Base-by-base conservation (phyloP, 495 filamentous ascomycete species). In the Endocarpon pusillum region DNA sequence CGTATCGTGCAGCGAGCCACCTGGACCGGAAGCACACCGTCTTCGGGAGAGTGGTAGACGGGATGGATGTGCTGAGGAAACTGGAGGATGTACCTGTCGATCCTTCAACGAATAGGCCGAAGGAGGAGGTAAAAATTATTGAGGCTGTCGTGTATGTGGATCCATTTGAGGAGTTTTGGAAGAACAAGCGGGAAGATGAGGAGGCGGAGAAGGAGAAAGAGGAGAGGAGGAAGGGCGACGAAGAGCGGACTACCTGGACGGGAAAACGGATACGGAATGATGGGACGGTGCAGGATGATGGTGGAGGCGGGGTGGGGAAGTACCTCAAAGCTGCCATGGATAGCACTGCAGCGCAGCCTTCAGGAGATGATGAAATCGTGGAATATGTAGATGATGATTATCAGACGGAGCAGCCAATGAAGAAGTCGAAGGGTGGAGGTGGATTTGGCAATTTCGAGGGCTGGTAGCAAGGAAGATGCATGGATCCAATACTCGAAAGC, bases 1-100 rank as follows among this genome's bases (percentile, higher is more conserved):
- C 75, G 1, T 96, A 96, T 51, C 74, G 78, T 14, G 64, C 78
- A 1, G 67, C 74, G 1, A 71, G 72, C 47, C 89, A 97, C 57
- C 67, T 97, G 9, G 82, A 94, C 49, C 64, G 74, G 36, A 97
- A 97, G 42, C 89, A 97, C 52, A 96, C 89, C n/a, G 78, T 96
- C 19, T 96, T 97, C 45, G 89, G 73, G 3, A 67, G 69, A 20
- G 73, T 96, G 2, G 79, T 93, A 11, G 81, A 78, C 19, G 83
- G 82, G 7, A 45, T 73, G 35, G 77, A 81, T 10, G 75, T 79
- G 2, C 57, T 94, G 4, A 61, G 63, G 35, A 63, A 61, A 21
- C 71, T 99, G 50, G 89, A 99, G 49, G 64, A 54, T 4, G 69
- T 71, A 10, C 70, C 75, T 1, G 71, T 71, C 4, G 73, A 71